Evolutionary conservation across 495 filamentous ascomycete genomes (phyloP), one percentile per base, ranked within the genome.

Genomic region (Xylaria longipes): DNA sequence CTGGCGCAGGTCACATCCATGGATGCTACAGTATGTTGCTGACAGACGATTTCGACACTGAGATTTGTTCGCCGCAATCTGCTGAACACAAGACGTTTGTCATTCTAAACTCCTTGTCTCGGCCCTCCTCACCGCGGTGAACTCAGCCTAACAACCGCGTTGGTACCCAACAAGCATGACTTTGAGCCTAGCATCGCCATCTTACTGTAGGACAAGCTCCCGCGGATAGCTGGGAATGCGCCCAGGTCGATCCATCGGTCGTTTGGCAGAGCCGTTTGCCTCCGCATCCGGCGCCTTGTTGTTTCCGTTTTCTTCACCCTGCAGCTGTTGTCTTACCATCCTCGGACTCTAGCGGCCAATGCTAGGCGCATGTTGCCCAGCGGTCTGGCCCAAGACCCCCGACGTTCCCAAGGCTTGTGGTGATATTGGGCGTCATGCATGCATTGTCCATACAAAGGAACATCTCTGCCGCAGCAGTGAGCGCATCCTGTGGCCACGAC

Each of bases 271-370:
- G 33, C 41, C 62, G 25, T 65, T 27, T 27, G 25, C 41, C 62
- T 46, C 41, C 62, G 37, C 56, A 69, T 61, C 67, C 39, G 41
- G 56, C 20, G 17, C 56, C 46, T 39, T 52, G 37, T 63, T 37
- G 41, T 71, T 71, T 71, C 61, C 31, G n/a, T 64, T 70, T 70
- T 48, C 45, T 65, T 64, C 46, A 22, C 60, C 29, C 46, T 70
- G 68, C 68, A 70, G 68, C 67, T 69, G 41, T 20, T 17, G 57
- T 63, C 68, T 39, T 63, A 63, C 43, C 68, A 50, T 35, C 39
- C 68, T 52, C 43, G 29, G 46, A 43, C 46, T 39, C 56, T 64
- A 43, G 58, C 33, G 58, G 56, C 68, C 68, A 46, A 70, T 62
- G 25, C 58, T 22, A 17, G 35, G 58, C 46, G 68, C 68, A 64